These are phyloP conservation scores for Alloascoidea africana DNA, from an alignment of 805 yeast genomes.

Conservation along the genomic window DNA sequence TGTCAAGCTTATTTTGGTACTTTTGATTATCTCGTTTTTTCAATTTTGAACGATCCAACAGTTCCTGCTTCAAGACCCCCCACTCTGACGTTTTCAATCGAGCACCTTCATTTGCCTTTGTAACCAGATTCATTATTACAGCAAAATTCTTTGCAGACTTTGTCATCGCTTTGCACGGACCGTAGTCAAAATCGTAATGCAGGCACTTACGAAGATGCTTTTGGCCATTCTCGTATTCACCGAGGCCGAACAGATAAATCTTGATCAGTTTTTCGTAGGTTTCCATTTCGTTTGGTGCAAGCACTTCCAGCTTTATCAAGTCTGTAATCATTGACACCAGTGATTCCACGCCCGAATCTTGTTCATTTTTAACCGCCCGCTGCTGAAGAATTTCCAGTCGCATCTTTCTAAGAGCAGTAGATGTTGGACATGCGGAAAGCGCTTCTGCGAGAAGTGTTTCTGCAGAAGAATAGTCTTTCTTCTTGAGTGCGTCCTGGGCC, in stretches of 20 bases:
- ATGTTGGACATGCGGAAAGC: background rate
- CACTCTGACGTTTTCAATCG: conserved; percentile 6
- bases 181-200: conserved; percentile 60
- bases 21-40: conserved; percentile 3
- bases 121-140: conserved; percentile 6
- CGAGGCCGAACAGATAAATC: conserved; percentile 34
- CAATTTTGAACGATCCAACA: conserved; percentile 6
- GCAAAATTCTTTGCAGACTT: conserved; percentile 6
- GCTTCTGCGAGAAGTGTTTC: background rate
- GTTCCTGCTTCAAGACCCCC: conserved; percentile 7
- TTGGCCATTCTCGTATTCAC: conserved; percentile 36
- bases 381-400: conserved; percentile 17
- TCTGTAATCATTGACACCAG: conserved; percentile 14
- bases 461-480: background rate
- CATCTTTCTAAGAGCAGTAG: background rate
- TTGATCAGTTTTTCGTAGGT: conserved; percentile 15
- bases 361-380: conserved; percentile 13
- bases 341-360: conserved; percentile 14
- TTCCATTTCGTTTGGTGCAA: conserved; percentile 12
- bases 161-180: conserved; percentile 32
- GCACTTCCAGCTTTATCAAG: conserved; percentile 13
- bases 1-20: conserved; percentile 6
- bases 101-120: conserved; percentile 13
- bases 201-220: conserved; percentile 50
- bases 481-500: background rate